Conservation (phyloP, 1,139 yeast species). For the Saccharomyces hybrid region DNA sequence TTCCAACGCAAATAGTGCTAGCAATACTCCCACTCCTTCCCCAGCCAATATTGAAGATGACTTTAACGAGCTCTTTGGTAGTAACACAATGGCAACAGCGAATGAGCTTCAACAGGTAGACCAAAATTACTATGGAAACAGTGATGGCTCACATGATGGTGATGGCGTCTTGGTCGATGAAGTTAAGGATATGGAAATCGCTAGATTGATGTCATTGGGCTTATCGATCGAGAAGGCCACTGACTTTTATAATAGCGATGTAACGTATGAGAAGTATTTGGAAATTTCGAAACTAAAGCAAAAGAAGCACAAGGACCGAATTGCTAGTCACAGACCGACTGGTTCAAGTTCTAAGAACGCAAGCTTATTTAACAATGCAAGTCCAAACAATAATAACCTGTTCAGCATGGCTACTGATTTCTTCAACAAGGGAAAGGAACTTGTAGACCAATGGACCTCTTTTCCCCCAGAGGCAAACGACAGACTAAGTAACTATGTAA, state of each 20-base stretch:
- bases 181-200: conserved; percentile 31
- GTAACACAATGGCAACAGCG: not conserved
- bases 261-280: conserved; percentile 20
- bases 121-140: conserved; percentile 7
- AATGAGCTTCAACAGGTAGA: not conserved
- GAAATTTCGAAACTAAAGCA: conserved; percentile 6
- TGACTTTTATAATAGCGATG: conserved; percentile 21
- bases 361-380: not conserved
- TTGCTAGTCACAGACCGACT: not conserved
- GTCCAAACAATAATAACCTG: not conserved
- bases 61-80: conserved; percentile 15
- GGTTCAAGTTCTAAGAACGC: not conserved
- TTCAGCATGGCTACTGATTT: conserved; percentile 17
- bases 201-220: conserved; percentile 29
- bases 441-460: conserved; percentile 23
- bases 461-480: conserved; percentile 19
- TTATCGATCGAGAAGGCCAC: conserved; percentile 20
- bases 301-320: conserved; percentile 1
- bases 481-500: conserved; percentile 10
- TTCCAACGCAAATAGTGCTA: not conserved
- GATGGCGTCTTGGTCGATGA: conserved; percentile 22
- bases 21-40: not conserved
- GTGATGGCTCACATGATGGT: conserved; percentile 10
- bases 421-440: conserved; percentile 24
- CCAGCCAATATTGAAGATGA: conserved; percentile 11